Percentiles rank a stretch among this genome's conserved stretches.
Conservation (phyloP, 495 filamentous ascomycete species). For the Wilcoxina mikolae region DNA sequence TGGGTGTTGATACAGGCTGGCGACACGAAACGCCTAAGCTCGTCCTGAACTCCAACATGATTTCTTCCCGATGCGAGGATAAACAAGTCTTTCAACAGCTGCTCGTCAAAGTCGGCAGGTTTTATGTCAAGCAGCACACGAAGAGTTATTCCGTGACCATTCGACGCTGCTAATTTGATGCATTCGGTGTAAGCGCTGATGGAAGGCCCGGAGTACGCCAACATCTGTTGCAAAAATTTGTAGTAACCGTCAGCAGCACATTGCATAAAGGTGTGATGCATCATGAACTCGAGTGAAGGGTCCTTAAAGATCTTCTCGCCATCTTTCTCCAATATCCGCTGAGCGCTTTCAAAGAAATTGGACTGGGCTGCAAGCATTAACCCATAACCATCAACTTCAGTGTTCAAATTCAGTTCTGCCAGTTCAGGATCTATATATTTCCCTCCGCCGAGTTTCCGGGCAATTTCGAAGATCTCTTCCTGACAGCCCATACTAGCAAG, state of each 20-base stretch:
- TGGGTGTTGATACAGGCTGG: not conserved
- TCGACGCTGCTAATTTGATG: not conserved
- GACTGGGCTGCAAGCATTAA: not conserved
- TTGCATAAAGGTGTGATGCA: no score
- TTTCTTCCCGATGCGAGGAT: not conserved
- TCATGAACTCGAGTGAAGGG: not conserved
- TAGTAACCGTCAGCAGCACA: not conserved
- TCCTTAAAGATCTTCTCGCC: conserved; percentile 1
- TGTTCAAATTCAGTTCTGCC: no score
- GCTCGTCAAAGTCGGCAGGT: not conserved
- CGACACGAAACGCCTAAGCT: not conserved
- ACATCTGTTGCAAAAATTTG: not conserved
- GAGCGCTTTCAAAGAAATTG: not conserved
- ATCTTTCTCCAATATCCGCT: not conserved
- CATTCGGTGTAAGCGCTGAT: not conserved
- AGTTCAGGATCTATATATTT: not conserved
- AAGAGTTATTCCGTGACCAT: not conserved
- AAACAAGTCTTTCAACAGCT: not conserved
- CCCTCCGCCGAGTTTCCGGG: not conserved
- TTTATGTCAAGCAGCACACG: not conserved
- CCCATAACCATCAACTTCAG: not conserved
- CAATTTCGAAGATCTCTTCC: not conserved
- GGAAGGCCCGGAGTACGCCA: not conserved
- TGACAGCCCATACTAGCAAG: not conserved
- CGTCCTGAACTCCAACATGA: not conserved